Evolutionary conservation across 768 basidiomycete species (phyloP).

Genomic region (Suillus variegatus): DNA sequence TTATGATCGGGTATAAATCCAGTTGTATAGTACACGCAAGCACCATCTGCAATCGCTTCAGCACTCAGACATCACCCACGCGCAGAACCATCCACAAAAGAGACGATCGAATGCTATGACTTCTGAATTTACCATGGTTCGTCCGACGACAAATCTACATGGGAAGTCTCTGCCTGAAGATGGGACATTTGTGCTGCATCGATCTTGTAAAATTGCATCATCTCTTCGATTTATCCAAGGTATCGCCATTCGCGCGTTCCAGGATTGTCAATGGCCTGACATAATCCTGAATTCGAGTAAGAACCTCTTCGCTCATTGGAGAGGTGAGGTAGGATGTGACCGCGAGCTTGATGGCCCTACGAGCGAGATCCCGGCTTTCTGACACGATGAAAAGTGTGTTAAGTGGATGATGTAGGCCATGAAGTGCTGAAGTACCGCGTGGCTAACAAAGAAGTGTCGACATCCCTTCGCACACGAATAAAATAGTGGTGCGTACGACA

Average conservation of each 20-base stretch:
- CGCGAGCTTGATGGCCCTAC: background rate
- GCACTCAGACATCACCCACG: background rate
- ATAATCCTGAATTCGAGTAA: background rate
- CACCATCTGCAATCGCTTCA: too few species aligned
- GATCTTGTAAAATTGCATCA: background rate
- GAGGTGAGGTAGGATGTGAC: background rate
- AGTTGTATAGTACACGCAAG: too few species aligned
- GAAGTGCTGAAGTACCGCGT: constrained; percentile 15
- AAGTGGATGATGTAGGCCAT: constrained; percentile 29
- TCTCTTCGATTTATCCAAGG: background rate
- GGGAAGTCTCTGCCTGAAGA: background rate
- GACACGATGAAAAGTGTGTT: constrained; percentile 16
- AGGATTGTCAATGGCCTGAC: background rate
- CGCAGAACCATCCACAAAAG: too few species aligned
- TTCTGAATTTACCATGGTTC: background rate
- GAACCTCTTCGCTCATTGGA: background rate
- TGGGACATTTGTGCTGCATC: background rate
- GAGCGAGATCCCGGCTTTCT: background rate
- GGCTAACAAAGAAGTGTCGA: background rate
- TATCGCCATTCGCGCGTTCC: background rate
- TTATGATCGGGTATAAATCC: too few species aligned
- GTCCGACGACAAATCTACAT: background rate
- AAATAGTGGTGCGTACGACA: background rate
- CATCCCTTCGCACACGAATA: too few species aligned
- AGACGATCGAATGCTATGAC: too few species aligned